Base-by-base conservation (phyloP, 1,139 yeast species). In the Sugiyamaella japonica region DNA sequence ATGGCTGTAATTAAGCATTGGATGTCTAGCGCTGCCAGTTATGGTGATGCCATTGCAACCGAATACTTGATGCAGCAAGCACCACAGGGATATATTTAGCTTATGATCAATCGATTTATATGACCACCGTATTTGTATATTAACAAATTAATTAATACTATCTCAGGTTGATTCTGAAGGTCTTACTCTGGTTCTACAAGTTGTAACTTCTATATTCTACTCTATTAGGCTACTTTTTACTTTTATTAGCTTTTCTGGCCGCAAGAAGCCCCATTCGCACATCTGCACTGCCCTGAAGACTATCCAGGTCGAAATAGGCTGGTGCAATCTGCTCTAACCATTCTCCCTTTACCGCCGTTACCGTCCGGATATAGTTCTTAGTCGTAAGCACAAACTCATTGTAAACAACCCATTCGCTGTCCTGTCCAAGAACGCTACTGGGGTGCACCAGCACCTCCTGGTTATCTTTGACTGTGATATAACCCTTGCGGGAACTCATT, bases 371-470 rank as follows among this genome's bases (percentile, higher is more conserved):
- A 70, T 93, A 93, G 70, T 93, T 93, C 71, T 91, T 89, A 25
- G 95, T 83, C 1, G 99, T 93, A 61, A 93, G 78, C 39, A 93
- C 99, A 74, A 93, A 89, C 73, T 93, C 99, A 71, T 93, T 89
- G 76, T 93, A 93, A 53, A 93, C 79, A 45, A 93, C 89, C 95
- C 96, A 93, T 68, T 91, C 97, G 57, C 85, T 85, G 59, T 89
- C 95, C 59, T 83, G 85, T 20, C 88, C 85, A 60, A 93, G 74
- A 10, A 90, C 97, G 1, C 97, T 88, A 54, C 95, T 85, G 56
- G 99, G 99, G 70, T 93, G 99, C 42, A 93, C 78, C 64, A 90
- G 74, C 13, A 93, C 99, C 59, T 91, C 98, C 74, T 93, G 99
- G 70, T 91, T 90, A 71, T 93, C 99, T 73, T 90, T 90, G 52